These are phyloP conservation scores for Sphenostylis stenocarpa DNA, from an alignment of 306 rosid species.

Conservation along the genomic window DNA sequence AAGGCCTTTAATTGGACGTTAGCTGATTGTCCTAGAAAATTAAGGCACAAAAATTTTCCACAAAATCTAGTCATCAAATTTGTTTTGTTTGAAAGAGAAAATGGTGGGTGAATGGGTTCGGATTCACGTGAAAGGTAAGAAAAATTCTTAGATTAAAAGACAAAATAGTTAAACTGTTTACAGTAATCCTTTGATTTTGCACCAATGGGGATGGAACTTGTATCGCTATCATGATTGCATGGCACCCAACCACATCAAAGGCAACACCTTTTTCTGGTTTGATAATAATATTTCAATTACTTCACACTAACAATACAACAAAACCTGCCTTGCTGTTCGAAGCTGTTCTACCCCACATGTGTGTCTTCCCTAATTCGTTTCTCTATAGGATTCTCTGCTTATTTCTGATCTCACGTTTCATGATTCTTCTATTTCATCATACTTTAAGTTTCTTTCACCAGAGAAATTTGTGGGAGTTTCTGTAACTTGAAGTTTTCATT, in stretches of 20 bases:
- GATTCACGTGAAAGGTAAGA: conserved; percentile 16
- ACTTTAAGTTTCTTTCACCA: no score
- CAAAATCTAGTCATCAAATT: neutral
- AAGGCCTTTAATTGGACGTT: no score
- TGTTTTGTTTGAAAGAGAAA: neutral
- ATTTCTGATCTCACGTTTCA: conserved; percentile 15
- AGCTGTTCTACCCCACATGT: conserved; percentile 31
- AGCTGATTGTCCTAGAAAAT: neutral
- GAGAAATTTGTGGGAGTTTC: no score
- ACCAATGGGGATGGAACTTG: neutral
- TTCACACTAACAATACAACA: conserved; percentile 32
- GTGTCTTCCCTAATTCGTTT: neutral
- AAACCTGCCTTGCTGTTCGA: conserved; percentile 29
- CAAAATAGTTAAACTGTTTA: conserved; percentile 1
- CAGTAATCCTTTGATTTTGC: neutral
- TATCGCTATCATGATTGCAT: conserved; percentile 28
- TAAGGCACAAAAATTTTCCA: neutral
- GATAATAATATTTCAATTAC: neutral
- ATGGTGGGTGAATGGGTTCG: neutral
- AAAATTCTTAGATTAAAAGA: neutral
- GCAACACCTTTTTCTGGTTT: neutral
- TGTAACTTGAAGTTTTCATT: no score
- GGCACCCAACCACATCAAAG: conserved; percentile 38
- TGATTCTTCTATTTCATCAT: neutral
- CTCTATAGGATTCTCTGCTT: neutral